Base-by-base conservation (phyloP, 108 stramenopile species). In the Craspedostauros australis region DNA sequence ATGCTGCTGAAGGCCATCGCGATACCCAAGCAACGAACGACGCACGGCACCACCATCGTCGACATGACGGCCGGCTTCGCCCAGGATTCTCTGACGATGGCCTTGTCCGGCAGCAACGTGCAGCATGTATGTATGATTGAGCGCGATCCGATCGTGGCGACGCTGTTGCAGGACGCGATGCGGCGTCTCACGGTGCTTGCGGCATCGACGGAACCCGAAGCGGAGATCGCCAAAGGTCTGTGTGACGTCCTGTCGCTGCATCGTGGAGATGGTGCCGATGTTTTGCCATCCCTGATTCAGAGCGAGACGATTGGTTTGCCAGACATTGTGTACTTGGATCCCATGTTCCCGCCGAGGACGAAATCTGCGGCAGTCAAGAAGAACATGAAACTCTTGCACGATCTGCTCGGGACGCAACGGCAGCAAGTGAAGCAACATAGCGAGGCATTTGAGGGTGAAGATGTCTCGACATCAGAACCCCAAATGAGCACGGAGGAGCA, bases 11-110 rank as follows among this genome's bases (percentile, higher is more conserved):
- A 73, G 33, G 85, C 85, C 4, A 51, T 77, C 39, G 72, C 70
- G 37, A 84, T 76, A 54, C 51, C 59, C 12, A 30, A 23, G 3
- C 33, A 60, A 9, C 21, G 32, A 14, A 62, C 19, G 14, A 22
- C 34, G 1, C 20, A 60, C 8, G 46, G 42, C 12, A 41, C 72
- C 14, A 29, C 68, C 3, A 39, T 91, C 6, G 80, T 62, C 38
- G 90, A 92, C 56, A 73, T 88, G 73, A 92, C 90, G 22, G 90
- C 90, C 4, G 90, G 90, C n/a, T 68, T 88, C 8, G 90, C 75
- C 37, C 72, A 84, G 46, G 90, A 92, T 50, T 72, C 86, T 1
- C 46, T 78, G 37, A 27, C 88, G 4, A 61, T 92, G 58, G 79
- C 84, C 19, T 12, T 31, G 36, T 55, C 41, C 53, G 70, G 66